These are phyloP conservation scores for Colletotrichum plurivorum DNA, from an alignment of 2,329 filamentous ascomycete species.

Conservation along the genomic window DNA sequence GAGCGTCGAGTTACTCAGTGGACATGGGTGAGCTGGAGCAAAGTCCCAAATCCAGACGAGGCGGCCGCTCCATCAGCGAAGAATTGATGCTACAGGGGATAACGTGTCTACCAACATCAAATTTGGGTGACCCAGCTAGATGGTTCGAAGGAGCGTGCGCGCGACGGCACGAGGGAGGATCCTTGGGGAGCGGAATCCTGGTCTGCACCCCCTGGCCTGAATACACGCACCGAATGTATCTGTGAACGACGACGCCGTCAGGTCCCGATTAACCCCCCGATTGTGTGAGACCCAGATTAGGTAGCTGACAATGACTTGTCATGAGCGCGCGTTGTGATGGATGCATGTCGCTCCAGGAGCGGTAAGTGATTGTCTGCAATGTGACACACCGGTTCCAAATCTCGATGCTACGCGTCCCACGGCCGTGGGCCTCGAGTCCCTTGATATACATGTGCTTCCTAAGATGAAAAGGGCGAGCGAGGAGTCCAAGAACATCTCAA, in stretches of 20 bases:
- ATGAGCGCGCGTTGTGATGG: slow-evolving; percentile 13
- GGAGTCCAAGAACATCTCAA: too few relatives aligned
- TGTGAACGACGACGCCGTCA: slow-evolving; percentile 11
- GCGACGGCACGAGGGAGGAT: slow-evolving; percentile 11
- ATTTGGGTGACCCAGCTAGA: slow-evolving; percentile 20
- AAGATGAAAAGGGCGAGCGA: too few relatives aligned
- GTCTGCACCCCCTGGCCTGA: neutral
- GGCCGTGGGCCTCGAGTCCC: neutral
- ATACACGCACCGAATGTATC: neutral
- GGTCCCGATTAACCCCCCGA: neutral
- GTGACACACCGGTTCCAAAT: neutral
- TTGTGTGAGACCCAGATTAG: neutral
- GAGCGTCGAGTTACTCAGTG: too few relatives aligned
- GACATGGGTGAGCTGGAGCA: neutral
- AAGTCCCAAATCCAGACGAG: neutral
- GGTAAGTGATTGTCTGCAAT: slow-evolving; percentile 7
- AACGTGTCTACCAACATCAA: neutral
- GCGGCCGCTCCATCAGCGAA: slow-evolving; percentile 2
- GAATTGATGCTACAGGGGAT: neutral
- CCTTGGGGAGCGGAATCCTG: slow-evolving; percentile 10
- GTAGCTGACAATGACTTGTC: neutral
- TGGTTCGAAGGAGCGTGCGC: slow-evolving; percentile 31
- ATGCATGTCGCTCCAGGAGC: slow-evolving; percentile 17
- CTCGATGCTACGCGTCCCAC: slow-evolving; percentile 1
- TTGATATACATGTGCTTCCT: too few relatives aligned